A percentile compares a stretch with the other conserved stretches of the same genome.
phyloP scores from a whole-genome alignment of 2,329 filamentous ascomycete genomes.

The Trichoderma harzianum region DNA sequence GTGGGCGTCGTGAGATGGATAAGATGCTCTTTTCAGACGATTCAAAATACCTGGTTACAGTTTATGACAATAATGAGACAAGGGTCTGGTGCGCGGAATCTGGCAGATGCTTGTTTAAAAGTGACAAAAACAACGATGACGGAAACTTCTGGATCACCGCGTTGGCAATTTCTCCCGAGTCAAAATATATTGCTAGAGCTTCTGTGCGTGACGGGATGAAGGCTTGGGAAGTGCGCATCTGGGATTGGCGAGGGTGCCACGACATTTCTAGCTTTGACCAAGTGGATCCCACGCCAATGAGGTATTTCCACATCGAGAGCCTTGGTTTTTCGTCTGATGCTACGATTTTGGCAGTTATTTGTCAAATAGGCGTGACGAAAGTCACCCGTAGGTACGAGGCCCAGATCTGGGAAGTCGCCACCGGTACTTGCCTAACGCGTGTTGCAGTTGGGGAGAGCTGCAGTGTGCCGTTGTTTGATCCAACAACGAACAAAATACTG shows the following conservation, averaged over 20 bases:
- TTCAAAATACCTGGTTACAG: background rate
- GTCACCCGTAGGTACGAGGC: too few relatives aligned
- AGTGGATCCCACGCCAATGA: too few relatives aligned
- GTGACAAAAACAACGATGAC: background rate
- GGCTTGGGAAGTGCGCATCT: background rate
- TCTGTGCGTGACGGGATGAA: too few relatives aligned
- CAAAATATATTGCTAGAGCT: background rate
- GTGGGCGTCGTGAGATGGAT: rapidly evolving
- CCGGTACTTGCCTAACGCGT: background rate
- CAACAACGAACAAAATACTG: background rate
- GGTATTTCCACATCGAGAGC: too few relatives aligned
- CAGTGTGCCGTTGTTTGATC: background rate
- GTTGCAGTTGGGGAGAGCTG: background rate
- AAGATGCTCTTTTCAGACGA: background rate
- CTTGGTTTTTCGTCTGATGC: background rate
- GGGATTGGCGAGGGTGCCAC: background rate
- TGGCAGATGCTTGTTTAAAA: background rate
- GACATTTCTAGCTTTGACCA: background rate
- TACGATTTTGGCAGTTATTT: background rate
- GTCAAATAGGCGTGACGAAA: too few relatives aligned
- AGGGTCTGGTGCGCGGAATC: background rate
- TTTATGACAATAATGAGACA: background rate
- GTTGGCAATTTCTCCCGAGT: background rate
- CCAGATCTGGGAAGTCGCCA: background rate
- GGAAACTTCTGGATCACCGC: too few relatives aligned